phyloP scores from a whole-genome alignment of 192 early-diverging fungal genomes.

The Chytriomyces sp. region DNA sequence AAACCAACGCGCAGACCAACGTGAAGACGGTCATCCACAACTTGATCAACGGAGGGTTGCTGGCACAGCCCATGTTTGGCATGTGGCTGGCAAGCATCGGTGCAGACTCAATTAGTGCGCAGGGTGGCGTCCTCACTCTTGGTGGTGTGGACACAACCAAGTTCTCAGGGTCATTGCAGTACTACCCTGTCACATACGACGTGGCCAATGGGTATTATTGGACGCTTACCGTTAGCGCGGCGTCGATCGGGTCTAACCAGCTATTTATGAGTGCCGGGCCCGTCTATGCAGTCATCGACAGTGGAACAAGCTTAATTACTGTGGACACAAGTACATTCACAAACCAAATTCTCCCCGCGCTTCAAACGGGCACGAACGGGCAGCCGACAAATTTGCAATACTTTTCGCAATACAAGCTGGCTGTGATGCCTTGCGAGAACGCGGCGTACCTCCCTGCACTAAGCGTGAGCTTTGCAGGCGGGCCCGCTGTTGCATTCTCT shows the following conservation, averaged over 20 bases:
- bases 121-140: background rate
- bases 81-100: background rate
- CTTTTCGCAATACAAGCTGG: background rate
- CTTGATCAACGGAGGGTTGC: background rate
- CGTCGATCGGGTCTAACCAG: background rate
- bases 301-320: background rate
- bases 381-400: background rate
- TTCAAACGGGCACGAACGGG: background rate
- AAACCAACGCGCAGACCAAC: background rate
- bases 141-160: slow-evolving; percentile 3
- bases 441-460: background rate
- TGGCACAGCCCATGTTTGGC: slow-evolving; percentile 3
- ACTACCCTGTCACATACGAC: background rate
- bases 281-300: background rate
- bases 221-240: background rate
- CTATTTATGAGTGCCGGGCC: background rate
- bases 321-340: background rate
- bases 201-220: slow-evolving; percentile 5
- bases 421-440: background rate
- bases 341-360: background rate
- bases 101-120: background rate
- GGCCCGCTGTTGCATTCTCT: background rate
- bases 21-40: background rate
- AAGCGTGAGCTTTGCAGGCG: background rate
- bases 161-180: background rate